Evolutionary conservation across 192 early-diverging fungal species (phyloP).

Genomic region (Podila minutissima): DNA sequence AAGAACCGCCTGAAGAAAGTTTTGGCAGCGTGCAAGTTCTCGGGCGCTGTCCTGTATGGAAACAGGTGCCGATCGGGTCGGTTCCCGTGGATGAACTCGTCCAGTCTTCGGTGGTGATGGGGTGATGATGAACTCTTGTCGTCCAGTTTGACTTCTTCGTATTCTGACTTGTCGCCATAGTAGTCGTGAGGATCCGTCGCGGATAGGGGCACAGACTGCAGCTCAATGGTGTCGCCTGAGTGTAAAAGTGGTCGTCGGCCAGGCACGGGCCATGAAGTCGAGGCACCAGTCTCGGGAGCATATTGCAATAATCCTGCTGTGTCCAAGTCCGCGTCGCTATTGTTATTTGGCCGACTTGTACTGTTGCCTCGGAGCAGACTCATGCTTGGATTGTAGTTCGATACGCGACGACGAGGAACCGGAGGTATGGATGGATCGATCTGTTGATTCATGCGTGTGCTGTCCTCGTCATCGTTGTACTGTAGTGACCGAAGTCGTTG

Average conservation of each 20-base stretch:
- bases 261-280: not conserved
- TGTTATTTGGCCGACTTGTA: not conserved
- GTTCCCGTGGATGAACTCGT: constrained; percentile 6
- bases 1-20: constrained; percentile 17
- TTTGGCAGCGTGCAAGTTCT: constrained; percentile 8
- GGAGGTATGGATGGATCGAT: too few species aligned
- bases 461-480: too few species aligned
- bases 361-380: not conserved
- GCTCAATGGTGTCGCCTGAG: too few species aligned
- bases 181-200: too few species aligned
- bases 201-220: too few species aligned
- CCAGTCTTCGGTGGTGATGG: not conserved
- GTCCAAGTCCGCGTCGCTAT: not conserved
- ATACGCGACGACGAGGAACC: too few species aligned
- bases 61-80: constrained; percentile 25
- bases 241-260: not conserved
- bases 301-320: not conserved
- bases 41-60: constrained; percentile 9
- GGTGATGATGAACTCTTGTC: not conserved
- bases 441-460: too few species aligned
- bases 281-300: too few species aligned
- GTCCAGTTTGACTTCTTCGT: not conserved
- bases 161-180: too few species aligned
- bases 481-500: constrained; percentile 1
- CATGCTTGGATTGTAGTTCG: too few species aligned